Evolutionary conservation across 2,329 filamentous ascomycete genomes (phyloP), one percentile per base, ranked within the genome.

Genomic region (Scortechinia acanthostroma): DNA sequence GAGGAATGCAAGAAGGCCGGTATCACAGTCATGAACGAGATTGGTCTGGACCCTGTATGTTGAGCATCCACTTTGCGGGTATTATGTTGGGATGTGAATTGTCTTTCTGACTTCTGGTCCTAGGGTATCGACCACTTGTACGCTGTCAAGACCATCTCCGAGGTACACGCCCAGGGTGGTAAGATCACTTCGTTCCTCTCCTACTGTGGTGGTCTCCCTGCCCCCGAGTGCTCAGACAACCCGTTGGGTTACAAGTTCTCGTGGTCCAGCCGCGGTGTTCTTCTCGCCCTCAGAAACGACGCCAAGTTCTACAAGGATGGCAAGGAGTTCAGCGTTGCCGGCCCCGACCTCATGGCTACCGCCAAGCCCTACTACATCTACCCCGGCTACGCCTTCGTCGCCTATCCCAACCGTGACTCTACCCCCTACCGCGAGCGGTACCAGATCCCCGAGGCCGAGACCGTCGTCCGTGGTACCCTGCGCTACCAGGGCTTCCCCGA

Each of bases 11-110:
- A 95, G 76, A 86, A 85, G 51, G 91, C 91, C 16, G 91, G 90
- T 49, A 96, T 96, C 61, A 95, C 89, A 10, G 91, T 96, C 61
- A 91, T 96, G 86, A 96, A 97, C 69, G 91, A 97, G 77, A 94
- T 95, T 60, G 89, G 89, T 50, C 60, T 86, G 66, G 69, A 50
- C 61, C 60, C 30, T 42, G n/a, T n/a, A n/a, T n/a, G n/a, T 22
- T 43, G 58, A 20, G 48, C 16, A 30, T 35, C 33, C 23, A 4
- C 5, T 22, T 16, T 25, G 43, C 42, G 44, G 43, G 30, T 44
- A 14, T 43, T 45, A 17, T 28, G 21, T 19, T 23, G 14, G 21
- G 13, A 22, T 5, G 33, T 6, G 13, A 22, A 30, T 43, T 14
- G 14, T 25, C 35, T 22, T 63, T 45, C 57, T 46, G 33, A 40